Percentiles rank a stretch among this genome's conserved stretches.
phyloP scores from a whole-genome alignment of 148 eudicot species.

The Euryodendron excelsum region DNA sequence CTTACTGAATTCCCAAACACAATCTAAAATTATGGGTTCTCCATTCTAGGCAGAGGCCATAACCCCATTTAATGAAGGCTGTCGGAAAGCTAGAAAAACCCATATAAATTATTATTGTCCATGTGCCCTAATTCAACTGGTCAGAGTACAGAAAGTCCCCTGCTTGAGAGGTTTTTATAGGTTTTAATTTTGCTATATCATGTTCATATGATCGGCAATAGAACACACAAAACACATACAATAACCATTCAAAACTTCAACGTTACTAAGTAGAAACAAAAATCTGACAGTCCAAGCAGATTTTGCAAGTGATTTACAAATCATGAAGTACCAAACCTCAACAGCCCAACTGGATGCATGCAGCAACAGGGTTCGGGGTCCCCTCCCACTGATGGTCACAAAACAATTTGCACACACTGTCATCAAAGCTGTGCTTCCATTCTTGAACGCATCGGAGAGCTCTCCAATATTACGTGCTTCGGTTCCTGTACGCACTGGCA shows the following conservation, averaged over 20 bases:
- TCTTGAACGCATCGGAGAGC: not conserved
- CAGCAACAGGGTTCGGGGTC: not conserved
- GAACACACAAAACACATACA: not conserved
- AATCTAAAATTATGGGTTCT: no score
- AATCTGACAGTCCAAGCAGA: not conserved
- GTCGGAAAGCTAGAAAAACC: no score
- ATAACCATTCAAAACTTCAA: not conserved
- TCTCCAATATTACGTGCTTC: not conserved
- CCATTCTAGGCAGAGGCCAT: no score
- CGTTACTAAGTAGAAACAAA: not conserved
- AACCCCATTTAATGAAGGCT: no score
- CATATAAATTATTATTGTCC: no score
- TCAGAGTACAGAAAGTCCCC: not conserved
- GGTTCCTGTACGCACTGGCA: not conserved
- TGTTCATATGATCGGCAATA: not conserved
- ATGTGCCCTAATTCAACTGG: not conserved
- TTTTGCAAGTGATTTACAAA: not conserved
- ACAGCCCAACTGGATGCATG: not conserved
- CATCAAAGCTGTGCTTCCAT: no score
- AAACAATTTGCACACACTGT: no score
- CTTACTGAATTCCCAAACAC: no score
- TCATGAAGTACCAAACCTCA: not conserved
- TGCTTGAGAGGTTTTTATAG: not conserved
- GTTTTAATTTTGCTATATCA: not conserved
- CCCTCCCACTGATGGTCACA: no score